These are phyloP conservation scores for Sanghuangporus weigelae DNA, from an alignment of 1,284 basidiomycete genomes.

Conservation along the genomic window DNA sequence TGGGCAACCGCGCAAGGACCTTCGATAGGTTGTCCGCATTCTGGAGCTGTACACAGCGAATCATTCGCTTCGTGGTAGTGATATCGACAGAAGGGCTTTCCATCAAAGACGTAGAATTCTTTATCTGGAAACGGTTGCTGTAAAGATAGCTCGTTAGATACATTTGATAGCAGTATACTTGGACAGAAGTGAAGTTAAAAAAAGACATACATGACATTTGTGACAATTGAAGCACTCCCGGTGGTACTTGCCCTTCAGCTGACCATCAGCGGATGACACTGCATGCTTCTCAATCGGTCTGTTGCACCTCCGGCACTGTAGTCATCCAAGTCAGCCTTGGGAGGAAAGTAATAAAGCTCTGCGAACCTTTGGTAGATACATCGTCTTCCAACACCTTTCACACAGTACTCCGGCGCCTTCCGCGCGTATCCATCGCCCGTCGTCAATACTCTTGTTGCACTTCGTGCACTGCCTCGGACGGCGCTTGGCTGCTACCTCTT, in stretches of 20 bases:
- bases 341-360: conserved; percentile 20
- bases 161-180: conserved; percentile 8
- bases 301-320: conserved; percentile 77
- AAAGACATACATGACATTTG: conserved; percentile 59
- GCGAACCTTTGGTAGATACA: conserved; percentile 84
- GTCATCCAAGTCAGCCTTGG: conserved; percentile 14
- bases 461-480: conserved; percentile 46
- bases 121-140: conserved; percentile 86
- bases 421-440: conserved; percentile 67
- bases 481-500: background rate
- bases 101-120: conserved; percentile 83
- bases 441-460: conserved; percentile 65
- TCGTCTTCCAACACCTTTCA: conserved; percentile 87
- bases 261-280: conserved; percentile 86
- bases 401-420: conserved; percentile 70
- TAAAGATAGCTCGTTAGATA: background rate
- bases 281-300: conserved; percentile 84
- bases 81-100: conserved; percentile 82
- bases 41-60: conserved; percentile 72
- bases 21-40: conserved; percentile 86
- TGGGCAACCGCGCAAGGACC: conserved; percentile 84
- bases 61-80: conserved; percentile 89
- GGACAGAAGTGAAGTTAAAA: background rate
- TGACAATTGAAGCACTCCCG: conserved; percentile 84
- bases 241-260: conserved; percentile 91